Evolutionary conservation across 306 rosid species (phyloP).

Genomic region (Cicer arietinum): DNA sequence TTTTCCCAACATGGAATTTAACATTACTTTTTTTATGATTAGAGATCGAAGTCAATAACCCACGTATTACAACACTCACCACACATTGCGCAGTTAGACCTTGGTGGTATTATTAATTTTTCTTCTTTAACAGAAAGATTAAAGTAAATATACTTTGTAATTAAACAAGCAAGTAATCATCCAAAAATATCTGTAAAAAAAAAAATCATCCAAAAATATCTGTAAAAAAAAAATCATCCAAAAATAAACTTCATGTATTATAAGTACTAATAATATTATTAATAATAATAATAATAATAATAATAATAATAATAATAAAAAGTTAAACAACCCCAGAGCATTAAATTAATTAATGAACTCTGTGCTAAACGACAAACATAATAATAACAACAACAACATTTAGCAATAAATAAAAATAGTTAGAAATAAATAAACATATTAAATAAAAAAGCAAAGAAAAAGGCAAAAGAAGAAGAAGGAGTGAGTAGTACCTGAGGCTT

Average conservation of each 20-base stretch:
- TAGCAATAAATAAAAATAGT: background rate
- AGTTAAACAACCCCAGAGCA: conserved; percentile 17
- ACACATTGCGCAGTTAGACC: no score
- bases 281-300: background rate
- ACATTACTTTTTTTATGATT: background rate
- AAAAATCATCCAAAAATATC: background rate
- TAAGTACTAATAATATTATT: background rate
- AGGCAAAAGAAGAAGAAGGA: background rate
- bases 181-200: background rate
- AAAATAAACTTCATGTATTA: background rate
- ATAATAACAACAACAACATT: conserved; percentile 14
- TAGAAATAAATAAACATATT: conserved; percentile 33
- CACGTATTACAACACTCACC: no score
- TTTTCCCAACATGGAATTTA: background rate
- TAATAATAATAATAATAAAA: background rate
- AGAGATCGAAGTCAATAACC: no score
- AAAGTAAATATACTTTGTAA: conserved; percentile 28
- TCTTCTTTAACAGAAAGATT: background rate
- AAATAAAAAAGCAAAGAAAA: background rate
- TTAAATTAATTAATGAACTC: conserved; percentile 34
- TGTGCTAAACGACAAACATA: conserved; percentile 41
- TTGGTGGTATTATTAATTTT: background rate
- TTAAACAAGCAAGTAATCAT: conserved; percentile 37
- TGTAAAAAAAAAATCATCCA: background rate
- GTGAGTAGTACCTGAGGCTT: conserved; percentile 67